A percentile compares a stretch with the other conserved stretches of the same genome.
Conservation (phyloP, 2,329 filamentous ascomycete genomes). For the Nemania sp. region DNA sequence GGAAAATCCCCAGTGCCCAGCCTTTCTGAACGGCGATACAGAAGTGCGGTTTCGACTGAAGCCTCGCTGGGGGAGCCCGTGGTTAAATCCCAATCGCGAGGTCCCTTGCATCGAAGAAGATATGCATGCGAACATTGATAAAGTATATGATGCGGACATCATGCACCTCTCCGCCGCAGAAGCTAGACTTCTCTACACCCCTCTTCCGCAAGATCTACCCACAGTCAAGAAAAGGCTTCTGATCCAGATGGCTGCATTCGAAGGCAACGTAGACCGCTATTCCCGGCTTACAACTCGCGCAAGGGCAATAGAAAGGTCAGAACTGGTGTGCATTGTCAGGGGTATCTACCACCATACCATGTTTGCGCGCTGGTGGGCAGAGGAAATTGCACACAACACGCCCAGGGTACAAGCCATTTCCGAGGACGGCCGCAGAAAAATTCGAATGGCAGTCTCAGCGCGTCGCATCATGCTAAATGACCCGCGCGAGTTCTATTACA, state of each 20-base stretch:
- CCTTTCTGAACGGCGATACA: constrained; percentile 3
- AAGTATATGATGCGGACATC: not conserved
- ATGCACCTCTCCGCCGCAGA: not conserved
- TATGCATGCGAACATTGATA: not conserved
- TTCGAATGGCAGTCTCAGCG: not conserved
- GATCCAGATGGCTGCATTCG: not conserved
- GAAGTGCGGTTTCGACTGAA: not conserved
- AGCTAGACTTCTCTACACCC: not conserved
- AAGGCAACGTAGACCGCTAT: constrained; percentile 4
- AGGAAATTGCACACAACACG: not conserved
- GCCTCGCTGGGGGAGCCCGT: not conserved
- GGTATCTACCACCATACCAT: constrained; percentile 8
- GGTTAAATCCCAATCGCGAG: not conserved
- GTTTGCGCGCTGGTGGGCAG: constrained; percentile 1
- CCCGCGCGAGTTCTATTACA: not conserved
- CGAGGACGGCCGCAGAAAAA: not conserved
- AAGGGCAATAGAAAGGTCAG: not conserved
- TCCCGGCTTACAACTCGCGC: not conserved
- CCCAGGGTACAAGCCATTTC: not conserved
- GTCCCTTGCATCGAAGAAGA: not conserved
- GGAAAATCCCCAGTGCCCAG: not conserved
- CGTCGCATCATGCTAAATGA: constrained; percentile 1
- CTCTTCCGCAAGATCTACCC: constrained; percentile 2
- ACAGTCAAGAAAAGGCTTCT: constrained; percentile 1
- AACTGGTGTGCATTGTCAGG: not conserved